Base-by-base conservation (phyloP, 306 rosid species). In the Rosa chinensis region DNA sequence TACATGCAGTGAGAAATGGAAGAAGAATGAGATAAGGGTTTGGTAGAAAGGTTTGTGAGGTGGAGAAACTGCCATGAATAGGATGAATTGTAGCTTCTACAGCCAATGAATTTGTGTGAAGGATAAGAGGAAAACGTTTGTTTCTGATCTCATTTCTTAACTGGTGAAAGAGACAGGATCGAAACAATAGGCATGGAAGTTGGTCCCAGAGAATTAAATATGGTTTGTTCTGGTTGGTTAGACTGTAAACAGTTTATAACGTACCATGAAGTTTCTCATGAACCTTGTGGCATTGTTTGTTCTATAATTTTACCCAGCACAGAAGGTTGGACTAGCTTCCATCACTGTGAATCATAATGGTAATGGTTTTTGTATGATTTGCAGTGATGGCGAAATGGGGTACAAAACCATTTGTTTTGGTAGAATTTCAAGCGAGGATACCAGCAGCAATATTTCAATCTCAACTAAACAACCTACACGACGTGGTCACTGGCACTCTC, bases 71-170 rank as follows among this genome's bases (percentile, higher is more conserved):
- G 71, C 81, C 50, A 80, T 80, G 81, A 45, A 76, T 77, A 63
- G 82, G 84, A 56, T 70, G 63, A 61, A 77, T 70, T 87, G 93
- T 88, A 75, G 13, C 21, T 77, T 82, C 84, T 14, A 84, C 84
- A 91, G 75, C 90, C 96, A 88, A 59, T 32, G 79, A 82, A 81
- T 78, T 79, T 73, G 62, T 47, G 76, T 85, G 91, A 87, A 82
- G 87, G 88, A 90, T 87, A 92, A 70, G 82, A 73, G 84, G 79
- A 63, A 80, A 58, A 86, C 35, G 89, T 89, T 87, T 35, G 76
- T 78, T 39, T 42, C 77, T 70, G 32, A 12, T 70, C 39, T 35
- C 23, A 37, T n/a, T 79, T 37, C 55, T 40, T 6, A 21, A 50
- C 35, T 49, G 39, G 49, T 73, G 83, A 80, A 10, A 73, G 74